Percentiles rank a stretch among this genome's conserved stretches.
These are phyloP conservation scores for Tephrocybe sp. DNA, from an alignment of 768 basidiomycete genomes.

Conservation along the genomic window DNA sequence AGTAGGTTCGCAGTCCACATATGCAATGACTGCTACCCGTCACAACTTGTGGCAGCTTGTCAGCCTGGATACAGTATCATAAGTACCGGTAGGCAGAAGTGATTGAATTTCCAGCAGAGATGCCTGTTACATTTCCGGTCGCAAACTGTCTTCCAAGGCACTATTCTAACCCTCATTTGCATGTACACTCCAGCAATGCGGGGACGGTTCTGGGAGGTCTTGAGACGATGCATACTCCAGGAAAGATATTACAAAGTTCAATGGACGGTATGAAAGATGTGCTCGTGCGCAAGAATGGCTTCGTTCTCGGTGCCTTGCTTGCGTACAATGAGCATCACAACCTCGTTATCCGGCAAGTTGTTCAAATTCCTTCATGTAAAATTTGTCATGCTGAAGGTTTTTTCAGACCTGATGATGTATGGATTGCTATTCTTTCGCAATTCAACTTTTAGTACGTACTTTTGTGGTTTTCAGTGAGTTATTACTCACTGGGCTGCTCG, in stretches of 20 bases:
- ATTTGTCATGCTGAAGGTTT: too few species aligned
- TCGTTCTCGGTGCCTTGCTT: neutral
- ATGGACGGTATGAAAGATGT: neutral
- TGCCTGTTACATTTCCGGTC: neutral
- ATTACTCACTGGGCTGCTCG: neutral
- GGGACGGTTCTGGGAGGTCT: neutral
- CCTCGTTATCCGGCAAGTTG: neutral
- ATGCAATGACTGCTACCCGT: too few species aligned
- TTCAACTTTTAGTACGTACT: neutral
- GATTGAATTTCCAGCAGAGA: too few species aligned
- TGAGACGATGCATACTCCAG: neutral
- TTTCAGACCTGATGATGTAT: neutral
- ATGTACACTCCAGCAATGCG: neutral
- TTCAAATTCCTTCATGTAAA: too few species aligned
- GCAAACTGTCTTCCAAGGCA: neutral
- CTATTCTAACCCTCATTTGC: neutral
- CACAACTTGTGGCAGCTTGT: too few species aligned
- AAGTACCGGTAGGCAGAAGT: too few species aligned
- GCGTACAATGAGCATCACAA: neutral
- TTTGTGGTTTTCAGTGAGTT: too few species aligned
- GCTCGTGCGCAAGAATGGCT: neutral
- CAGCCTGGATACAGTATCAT: too few species aligned
- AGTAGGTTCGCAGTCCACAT: too few species aligned
- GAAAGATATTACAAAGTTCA: neutral
- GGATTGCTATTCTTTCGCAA: neutral